These are phyloP conservation scores for Trichoderma sp. DNA, from an alignment of 2,329 filamentous ascomycete species.

Conservation along the genomic window DNA sequence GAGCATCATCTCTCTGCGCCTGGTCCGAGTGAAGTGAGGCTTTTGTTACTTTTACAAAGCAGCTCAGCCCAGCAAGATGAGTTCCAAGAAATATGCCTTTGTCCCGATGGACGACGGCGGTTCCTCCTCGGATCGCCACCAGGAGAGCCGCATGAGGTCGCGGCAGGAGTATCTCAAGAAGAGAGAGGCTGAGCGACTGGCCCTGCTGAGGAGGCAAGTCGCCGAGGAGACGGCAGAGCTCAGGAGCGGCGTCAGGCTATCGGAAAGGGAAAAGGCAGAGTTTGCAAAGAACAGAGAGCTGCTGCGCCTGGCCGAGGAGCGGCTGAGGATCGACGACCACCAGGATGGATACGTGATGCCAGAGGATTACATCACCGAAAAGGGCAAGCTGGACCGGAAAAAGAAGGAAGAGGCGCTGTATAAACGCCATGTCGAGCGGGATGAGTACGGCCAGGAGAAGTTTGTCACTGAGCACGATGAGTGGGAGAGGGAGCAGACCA, in stretches of 20 bases:
- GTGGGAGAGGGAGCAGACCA: conserved; percentile 88
- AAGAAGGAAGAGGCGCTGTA: conserved; percentile 89
- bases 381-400: conserved; percentile 81
- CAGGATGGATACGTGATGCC: conserved; percentile 90
- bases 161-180: conserved; percentile 93
- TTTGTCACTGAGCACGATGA: conserved; percentile 93
- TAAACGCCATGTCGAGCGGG: conserved; percentile 82
- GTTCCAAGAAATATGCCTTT: conserved; percentile 63
- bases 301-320: conserved; percentile 76
- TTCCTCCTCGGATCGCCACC: conserved; percentile 28
- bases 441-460: conserved; percentile 83
- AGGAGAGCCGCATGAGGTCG: conserved; percentile 65
- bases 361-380: conserved; percentile 92
- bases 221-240: conserved; percentile 82
- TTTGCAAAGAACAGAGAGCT: conserved; percentile 87
- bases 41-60: background rate
- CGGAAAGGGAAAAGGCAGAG: conserved; percentile 76
- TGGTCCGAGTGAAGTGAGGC: background rate
- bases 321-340: conserved; percentile 85
- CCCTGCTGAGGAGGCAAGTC: conserved; percentile 85
- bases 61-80: conserved; percentile 36
- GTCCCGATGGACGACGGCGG: conserved; percentile 66
- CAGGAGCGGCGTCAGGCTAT: conserved; percentile 70
- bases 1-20: background rate
- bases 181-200: conserved; percentile 80